Conservation (phyloP, 345 rosid genomes). For the Populus nigra region DNA sequence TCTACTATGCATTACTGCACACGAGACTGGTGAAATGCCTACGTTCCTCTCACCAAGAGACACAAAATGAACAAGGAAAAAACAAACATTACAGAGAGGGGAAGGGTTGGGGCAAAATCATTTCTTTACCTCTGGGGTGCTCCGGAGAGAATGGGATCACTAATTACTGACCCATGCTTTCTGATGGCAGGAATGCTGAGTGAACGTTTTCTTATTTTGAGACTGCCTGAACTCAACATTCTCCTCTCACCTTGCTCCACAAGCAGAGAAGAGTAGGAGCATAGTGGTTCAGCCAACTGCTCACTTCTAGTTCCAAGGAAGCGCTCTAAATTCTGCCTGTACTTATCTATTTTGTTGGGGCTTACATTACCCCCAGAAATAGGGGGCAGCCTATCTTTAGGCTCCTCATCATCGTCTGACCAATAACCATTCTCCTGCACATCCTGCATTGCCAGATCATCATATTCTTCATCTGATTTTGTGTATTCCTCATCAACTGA, state of each 20-base stretch:
- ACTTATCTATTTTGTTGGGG: constrained; percentile 42
- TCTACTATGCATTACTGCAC: background rate
- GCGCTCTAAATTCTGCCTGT: constrained; percentile 52
- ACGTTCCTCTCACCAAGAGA: background rate
- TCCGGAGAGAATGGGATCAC: constrained; percentile 59
- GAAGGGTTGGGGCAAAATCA: constrained; percentile 5
- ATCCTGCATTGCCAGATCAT: constrained; percentile 92
- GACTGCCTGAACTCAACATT: constrained; percentile 32
- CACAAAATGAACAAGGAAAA: background rate
- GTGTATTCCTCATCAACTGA: constrained; percentile 97
- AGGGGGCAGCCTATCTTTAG: constrained; percentile 24
- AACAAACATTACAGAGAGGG: background rate
- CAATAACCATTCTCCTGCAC: constrained; percentile 53
- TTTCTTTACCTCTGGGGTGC: constrained; percentile 42
- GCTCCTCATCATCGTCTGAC: constrained; percentile 58
- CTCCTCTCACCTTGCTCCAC: constrained; percentile 42
- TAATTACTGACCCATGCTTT: constrained; percentile 42
- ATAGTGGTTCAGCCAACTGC: constrained; percentile 43
- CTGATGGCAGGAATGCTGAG: constrained; percentile 74
- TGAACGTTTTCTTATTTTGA: constrained; percentile 62
- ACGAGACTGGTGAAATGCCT: background rate
- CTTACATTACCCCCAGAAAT: constrained; percentile 11
- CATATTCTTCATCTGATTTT: constrained; percentile 93
- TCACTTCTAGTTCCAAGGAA: constrained; percentile 50
- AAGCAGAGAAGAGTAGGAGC: constrained; percentile 41